Evolutionary conservation across 1,284 basidiomycete species (phyloP).

Genomic region (Puccinia hordei): DNA sequence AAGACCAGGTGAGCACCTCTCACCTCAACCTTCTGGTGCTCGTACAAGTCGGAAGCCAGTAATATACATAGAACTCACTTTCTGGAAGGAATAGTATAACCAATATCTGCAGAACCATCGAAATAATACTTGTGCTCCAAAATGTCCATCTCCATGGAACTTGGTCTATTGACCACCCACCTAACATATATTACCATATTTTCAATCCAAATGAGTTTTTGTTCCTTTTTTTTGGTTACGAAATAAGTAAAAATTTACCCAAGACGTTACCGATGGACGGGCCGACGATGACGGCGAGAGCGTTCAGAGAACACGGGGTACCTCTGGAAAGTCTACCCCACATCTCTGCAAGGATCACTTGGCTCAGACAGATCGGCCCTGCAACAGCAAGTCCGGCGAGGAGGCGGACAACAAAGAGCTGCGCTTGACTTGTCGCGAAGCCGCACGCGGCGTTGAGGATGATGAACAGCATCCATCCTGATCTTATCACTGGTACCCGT

Average conservation of each 20-base stretch:
- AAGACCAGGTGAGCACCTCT: not conserved
- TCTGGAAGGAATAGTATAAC: constrained; percentile 31
- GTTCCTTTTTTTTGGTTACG: not conserved
- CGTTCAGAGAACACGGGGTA: constrained; percentile 13
- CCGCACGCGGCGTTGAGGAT: constrained; percentile 25
- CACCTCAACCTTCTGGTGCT: not conserved
- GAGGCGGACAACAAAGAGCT: constrained; percentile 17
- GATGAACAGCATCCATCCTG: constrained; percentile 13
- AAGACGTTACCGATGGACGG: constrained; percentile 28
- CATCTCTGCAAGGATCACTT: constrained; percentile 30
- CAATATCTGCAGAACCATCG: constrained; percentile 4
- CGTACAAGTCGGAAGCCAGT: not conserved
- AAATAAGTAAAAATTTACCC: not conserved
- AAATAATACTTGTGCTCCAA: constrained; percentile 37
- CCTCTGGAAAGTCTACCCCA: constrained; percentile 28
- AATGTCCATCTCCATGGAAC: constrained; percentile 30
- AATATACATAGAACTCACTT: not conserved
- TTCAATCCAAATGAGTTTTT: not conserved
- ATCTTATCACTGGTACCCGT: constrained; percentile 22
- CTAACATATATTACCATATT: constrained; percentile 1
- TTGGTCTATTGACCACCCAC: constrained; percentile 4
- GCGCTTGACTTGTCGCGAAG: constrained; percentile 23
- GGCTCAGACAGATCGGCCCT: constrained; percentile 19
- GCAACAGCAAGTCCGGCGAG: constrained; percentile 21
- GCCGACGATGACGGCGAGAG: constrained; percentile 3